Conservation (phyloP, 805 yeast genomes). For the Candida wancherniae region DNA sequence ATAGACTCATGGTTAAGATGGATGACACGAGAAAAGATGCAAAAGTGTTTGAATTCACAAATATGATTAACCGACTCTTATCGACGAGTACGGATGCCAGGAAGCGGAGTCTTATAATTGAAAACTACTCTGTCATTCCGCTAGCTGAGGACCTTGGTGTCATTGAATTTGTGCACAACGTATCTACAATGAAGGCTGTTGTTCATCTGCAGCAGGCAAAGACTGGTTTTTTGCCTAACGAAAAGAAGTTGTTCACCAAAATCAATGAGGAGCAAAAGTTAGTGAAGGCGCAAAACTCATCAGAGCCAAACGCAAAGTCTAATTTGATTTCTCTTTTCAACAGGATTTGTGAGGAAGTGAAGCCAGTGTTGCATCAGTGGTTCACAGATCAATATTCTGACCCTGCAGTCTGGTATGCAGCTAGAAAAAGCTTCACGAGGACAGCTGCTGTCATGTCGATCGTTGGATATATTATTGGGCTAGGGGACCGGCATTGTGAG, state of each 20-base stretch:
- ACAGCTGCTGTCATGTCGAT: conserved; percentile 95
- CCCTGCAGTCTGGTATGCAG: conserved; percentile 80
- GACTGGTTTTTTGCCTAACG: conserved; percentile 19
- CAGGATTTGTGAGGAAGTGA: conserved; percentile 33
- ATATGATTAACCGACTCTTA: conserved; percentile 74
- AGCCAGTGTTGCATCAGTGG: conserved; percentile 83
- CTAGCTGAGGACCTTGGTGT: conserved; percentile 82
- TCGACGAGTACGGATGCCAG: conserved; percentile 65
- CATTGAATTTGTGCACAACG: conserved; percentile 75
- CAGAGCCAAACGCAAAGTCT: conserved; percentile 4
- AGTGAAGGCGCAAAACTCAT: conserved; percentile 10
- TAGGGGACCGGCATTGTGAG: conserved; percentile 96
- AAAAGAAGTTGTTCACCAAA: conserved; percentile 24
- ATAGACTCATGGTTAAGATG: conserved; percentile 74
- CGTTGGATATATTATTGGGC: conserved; percentile 88
- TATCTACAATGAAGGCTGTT: conserved; percentile 65
- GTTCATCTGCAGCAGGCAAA: conserved; percentile 25
- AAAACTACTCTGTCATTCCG: conserved; percentile 85
- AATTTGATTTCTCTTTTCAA: conserved; percentile 21
- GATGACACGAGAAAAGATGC: conserved; percentile 97
- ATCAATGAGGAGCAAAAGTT: conserved; percentile 30
- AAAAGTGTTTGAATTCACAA: conserved; percentile 85
- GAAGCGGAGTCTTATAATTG: conserved; percentile 63
- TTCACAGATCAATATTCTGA: conserved; percentile 85
- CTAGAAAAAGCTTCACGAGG: conserved; percentile 68